Conservation (phyloP, 306 rosid genomes). For the Carpinus viminea region DNA sequence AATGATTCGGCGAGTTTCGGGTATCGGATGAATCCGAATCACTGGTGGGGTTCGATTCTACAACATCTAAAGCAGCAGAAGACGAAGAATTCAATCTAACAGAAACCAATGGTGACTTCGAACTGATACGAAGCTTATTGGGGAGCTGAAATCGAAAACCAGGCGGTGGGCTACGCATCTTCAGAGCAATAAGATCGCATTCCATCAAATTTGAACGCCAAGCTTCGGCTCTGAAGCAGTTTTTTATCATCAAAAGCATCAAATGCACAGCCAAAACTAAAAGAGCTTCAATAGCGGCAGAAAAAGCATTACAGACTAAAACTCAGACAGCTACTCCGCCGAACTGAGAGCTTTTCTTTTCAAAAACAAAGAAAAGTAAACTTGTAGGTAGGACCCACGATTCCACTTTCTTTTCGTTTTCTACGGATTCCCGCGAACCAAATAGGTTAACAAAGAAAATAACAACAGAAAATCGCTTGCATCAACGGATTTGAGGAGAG, state of each 20-base stretch:
- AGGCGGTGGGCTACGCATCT: not conserved
- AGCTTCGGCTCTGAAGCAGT: not conserved
- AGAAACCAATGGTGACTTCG: not conserved
- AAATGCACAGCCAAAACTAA: not conserved
- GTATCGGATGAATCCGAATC: conserved; percentile 2
- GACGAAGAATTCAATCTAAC: not conserved
- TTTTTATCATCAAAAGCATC: not conserved
- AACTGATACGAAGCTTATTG: conserved; percentile 4
- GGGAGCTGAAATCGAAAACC: conserved; percentile 20
- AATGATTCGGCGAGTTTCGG: not conserved
- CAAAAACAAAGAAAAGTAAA: not conserved
- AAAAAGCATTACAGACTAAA: not conserved
- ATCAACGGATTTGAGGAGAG: not conserved
- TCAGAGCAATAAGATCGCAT: not conserved
- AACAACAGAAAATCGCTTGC: not conserved
- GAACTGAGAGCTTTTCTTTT: not conserved
- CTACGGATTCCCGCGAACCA: too few relatives aligned
- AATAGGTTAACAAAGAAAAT: not conserved
- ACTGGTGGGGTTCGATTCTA: conserved; percentile 8
- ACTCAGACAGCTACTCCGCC: too few relatives aligned
- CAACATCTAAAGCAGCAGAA: conserved; percentile 4
- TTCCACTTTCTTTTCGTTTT: too few relatives aligned
- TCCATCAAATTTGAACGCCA: not conserved
- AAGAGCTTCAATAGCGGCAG: not conserved
- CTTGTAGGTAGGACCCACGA: too few relatives aligned